These are phyloP conservation scores for Pseudocercospora fuligena DNA, from an alignment of 2,329 filamentous ascomycete species.

Conservation along the genomic window DNA sequence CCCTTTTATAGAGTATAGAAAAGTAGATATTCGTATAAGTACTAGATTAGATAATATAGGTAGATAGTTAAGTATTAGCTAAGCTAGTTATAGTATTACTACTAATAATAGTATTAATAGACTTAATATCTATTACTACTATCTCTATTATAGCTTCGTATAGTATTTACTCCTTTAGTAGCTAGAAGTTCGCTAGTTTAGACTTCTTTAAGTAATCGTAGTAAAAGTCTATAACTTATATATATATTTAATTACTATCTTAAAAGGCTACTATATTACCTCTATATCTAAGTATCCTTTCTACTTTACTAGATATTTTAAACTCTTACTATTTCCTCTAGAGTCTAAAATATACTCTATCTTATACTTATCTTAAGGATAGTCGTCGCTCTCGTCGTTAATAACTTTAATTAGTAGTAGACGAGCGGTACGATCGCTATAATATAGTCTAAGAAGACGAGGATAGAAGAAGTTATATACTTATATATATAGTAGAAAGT, in stretches of 20 bases:
- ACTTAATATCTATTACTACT: background rate
- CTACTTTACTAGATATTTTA: background rate
- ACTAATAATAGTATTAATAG: background rate
- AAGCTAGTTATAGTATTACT: background rate
- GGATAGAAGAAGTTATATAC: slow-evolving; percentile 6
- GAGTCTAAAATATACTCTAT: background rate
- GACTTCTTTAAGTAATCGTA: background rate
- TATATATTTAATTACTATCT: background rate
- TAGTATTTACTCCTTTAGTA: background rate
- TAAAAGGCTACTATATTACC: background rate
- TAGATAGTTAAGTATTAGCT: background rate
- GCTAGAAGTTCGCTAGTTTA: background rate
- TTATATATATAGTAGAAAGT: background rate
- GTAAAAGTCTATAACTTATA: background rate
- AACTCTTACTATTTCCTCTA: background rate
- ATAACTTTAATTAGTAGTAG: background rate
- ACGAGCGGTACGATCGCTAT: background rate
- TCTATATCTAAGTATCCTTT: slow-evolving; percentile 1
- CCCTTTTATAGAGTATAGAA: no score
- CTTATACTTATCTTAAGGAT: background rate
- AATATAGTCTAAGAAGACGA: background rate
- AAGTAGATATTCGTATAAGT: no score
- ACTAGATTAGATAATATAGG: no score
- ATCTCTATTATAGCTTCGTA: no score
- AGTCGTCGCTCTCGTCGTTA: no score